Conservation (phyloP, 1,284 basidiomycete species). For the Ceratobasidium sp. region DNA sequence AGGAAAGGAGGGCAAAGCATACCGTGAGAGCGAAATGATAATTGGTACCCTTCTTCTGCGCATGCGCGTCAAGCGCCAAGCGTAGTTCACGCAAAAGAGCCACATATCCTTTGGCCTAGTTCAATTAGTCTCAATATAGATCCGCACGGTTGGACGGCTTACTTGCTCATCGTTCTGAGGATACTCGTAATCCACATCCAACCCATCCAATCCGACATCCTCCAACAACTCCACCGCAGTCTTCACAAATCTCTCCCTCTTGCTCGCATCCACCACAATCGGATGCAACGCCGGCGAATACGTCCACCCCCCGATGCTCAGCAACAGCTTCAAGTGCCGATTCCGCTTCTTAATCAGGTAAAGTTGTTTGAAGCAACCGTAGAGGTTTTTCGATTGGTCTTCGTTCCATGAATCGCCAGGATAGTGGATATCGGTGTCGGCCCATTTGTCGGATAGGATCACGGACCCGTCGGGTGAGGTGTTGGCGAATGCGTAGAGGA, state of each 20-base stretch:
- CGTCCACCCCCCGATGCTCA: slow-evolving; percentile 93
- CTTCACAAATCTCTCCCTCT: slow-evolving; percentile 81
- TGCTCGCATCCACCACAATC: slow-evolving; percentile 71
- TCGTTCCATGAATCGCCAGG: slow-evolving; percentile 87
- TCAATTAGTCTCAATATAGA: too few relatives aligned
- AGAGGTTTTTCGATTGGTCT: slow-evolving; percentile 84
- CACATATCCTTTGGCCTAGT: slow-evolving; percentile 73
- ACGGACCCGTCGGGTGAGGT: slow-evolving; percentile 87
- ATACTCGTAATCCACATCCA: slow-evolving; percentile 90
- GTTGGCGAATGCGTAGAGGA: slow-evolving; percentile 92
- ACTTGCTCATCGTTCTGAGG: slow-evolving; percentile 73
- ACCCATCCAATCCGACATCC: slow-evolving; percentile 78
- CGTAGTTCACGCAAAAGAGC: slow-evolving; percentile 78
- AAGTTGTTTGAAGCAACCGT: slow-evolving; percentile 94
- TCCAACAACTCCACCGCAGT: slow-evolving; percentile 85
- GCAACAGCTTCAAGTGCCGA: slow-evolving; percentile 83
- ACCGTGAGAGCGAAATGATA: slow-evolving; percentile 83
- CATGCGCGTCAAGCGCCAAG: slow-evolving; percentile 74
- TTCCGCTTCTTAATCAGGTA: slow-evolving; percentile 89
- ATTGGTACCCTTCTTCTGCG: slow-evolving; percentile 66
- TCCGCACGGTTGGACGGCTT: neutral
- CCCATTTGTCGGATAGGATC: slow-evolving; percentile 90
- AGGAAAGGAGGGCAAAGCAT: slow-evolving; percentile 53
- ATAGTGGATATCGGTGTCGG: slow-evolving; percentile 91
- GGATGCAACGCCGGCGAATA: slow-evolving; percentile 86